Evolutionary conservation across 1,284 basidiomycete genomes (phyloP).

Genomic region (Ceratobasidium sp.): DNA sequence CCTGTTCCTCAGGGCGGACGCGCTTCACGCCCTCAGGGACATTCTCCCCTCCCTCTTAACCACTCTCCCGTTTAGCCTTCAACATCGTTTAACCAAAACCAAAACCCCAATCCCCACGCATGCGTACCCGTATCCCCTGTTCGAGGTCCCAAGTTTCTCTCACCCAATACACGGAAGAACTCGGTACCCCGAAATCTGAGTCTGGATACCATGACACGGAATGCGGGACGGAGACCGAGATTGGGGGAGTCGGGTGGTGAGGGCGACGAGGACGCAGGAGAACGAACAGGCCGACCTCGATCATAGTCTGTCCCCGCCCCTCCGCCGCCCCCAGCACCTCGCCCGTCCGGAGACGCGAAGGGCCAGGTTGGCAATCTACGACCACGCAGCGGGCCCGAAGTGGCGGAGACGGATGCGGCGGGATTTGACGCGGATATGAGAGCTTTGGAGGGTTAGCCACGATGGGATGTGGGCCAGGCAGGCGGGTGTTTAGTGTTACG

Average conservation of each 20-base stretch:
- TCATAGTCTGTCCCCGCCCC: not conserved
- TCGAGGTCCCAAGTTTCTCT: conserved; percentile 22
- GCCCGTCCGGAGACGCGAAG: not conserved
- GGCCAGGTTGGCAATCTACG: not conserved
- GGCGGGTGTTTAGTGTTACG: no score
- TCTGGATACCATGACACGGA: not conserved
- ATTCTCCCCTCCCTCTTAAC: not conserved
- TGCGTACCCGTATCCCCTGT: conserved; percentile 15
- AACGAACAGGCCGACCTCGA: not conserved
- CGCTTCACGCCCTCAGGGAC: not conserved
- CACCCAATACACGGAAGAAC: not conserved
- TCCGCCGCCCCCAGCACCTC: not conserved
- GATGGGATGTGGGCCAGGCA: no score
- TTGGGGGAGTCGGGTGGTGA: not conserved
- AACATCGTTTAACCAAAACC: not conserved
- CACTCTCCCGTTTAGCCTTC: not conserved
- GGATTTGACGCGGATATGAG: no score
- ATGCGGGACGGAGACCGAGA: not conserved
- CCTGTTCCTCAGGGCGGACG: not conserved
- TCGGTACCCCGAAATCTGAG: conserved; percentile 14
- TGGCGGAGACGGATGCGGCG: conserved; percentile 16
- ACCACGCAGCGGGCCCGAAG: conserved; percentile 18
- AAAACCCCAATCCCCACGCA: not conserved
- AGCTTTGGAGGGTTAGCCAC: no score
- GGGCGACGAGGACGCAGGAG: not conserved